phyloP scores from a whole-genome alignment of 2,329 filamentous ascomycete genomes.

The Aspergillus felis region DNA sequence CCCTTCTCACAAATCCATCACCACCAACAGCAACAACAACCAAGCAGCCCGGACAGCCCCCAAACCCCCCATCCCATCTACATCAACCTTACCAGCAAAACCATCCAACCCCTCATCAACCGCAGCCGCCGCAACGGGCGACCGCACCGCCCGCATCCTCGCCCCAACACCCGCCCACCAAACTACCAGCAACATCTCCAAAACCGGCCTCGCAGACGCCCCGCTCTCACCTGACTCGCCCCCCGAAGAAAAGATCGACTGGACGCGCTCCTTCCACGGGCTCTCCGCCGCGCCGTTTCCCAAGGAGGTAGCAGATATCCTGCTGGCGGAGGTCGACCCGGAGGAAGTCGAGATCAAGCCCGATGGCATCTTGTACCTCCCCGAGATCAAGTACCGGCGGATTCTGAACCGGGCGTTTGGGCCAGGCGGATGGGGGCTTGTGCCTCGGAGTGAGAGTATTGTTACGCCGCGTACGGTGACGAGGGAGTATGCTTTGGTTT shows the following conservation, averaged over 20 bases:
- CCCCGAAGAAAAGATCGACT: conserved; percentile 59
- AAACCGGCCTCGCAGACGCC: conserved; percentile 35
- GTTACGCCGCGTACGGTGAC: conserved; percentile 79
- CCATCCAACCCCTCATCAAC: conserved; percentile 11
- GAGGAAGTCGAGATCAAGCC: conserved; percentile 95
- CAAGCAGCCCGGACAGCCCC: conserved; percentile 5
- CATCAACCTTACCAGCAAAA: conserved; percentile 6
- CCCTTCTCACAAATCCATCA: neutral
- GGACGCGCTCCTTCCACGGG: conserved; percentile 79
- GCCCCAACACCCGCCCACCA: conserved; percentile 25
- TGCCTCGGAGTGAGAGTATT: conserved; percentile 78
- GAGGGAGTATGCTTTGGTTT: conserved; percentile 88
- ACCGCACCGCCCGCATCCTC: conserved; percentile 15
- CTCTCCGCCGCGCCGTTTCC: conserved; percentile 69
- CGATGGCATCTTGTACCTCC: conserved; percentile 91
- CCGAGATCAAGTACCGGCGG: conserved; percentile 95
- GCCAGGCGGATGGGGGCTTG: conserved; percentile 91
- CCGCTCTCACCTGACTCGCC: conserved; percentile 28
- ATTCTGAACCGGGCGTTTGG: conserved; percentile 89
- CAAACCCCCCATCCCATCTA: conserved; percentile 14
- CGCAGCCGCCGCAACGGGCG: conserved; percentile 8
- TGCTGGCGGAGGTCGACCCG: conserved; percentile 63
- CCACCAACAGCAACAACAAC: conserved; percentile 6
- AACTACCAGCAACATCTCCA: conserved; percentile 35
- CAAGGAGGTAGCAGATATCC: conserved; percentile 62